These are phyloP conservation scores for Pythium insidiosum DNA, from an alignment of 352 stramenopile genomes.

Conservation along the genomic window DNA sequence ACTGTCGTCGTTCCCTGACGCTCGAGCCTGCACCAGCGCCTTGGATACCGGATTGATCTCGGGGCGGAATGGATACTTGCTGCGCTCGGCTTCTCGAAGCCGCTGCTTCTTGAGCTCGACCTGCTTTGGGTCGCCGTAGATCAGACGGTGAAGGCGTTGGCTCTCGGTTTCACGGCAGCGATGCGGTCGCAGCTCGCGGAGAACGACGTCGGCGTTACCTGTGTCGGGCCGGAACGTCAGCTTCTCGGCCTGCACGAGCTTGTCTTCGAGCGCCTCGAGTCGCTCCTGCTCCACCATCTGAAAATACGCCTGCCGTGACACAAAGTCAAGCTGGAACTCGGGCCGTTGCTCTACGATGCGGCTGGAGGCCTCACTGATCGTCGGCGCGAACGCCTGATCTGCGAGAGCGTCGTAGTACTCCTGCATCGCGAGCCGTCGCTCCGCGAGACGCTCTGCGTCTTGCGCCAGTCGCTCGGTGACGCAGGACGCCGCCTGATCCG, in stretches of 20 bases:
- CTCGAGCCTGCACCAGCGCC: conserved; percentile 44
- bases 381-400: conserved; percentile 45
- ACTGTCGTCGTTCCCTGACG: too few relatives aligned
- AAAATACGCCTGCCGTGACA: conserved; percentile 61
- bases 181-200: conserved; percentile 57
- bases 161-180: conserved; percentile 41
- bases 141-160: conserved; percentile 57
- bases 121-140: conserved; percentile 54
- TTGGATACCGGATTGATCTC: conserved; percentile 73
- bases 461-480: conserved; percentile 50
- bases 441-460: conserved; percentile 33
- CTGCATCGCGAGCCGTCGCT: conserved; percentile 48
- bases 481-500: too few relatives aligned
- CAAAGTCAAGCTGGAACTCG: conserved; percentile 76
- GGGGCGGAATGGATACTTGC: conserved; percentile 68
- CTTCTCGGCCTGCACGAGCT: conserved; percentile 24
- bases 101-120: conserved; percentile 52
- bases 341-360: conserved; percentile 46
- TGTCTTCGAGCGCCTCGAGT: conserved; percentile 42
- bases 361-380: conserved; percentile 45
- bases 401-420: conserved; percentile 65
- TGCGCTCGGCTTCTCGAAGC: conserved; percentile 39
- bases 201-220: conserved; percentile 57
- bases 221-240: conserved; percentile 74
- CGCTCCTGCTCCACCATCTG: conserved; percentile 54